Conservation (phyloP, 495 filamentous ascomycete genomes). For the Massariosphaeria phaeospora region DNA sequence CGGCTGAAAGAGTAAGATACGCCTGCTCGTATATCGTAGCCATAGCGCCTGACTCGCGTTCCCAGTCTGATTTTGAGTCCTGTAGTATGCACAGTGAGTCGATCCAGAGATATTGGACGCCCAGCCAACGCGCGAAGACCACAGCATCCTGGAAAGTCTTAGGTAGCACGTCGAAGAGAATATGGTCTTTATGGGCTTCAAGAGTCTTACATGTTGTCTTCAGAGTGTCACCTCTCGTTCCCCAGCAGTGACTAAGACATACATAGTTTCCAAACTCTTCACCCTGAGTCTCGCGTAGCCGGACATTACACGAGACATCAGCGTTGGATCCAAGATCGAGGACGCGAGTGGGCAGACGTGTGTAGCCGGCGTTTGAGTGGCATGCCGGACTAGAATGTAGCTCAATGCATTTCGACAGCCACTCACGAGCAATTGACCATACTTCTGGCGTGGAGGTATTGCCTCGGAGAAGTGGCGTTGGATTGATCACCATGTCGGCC, state of each 20-base stretch:
- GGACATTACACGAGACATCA: neutral
- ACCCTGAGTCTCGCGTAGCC: neutral
- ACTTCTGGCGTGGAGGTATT: neutral
- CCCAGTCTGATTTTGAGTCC: constrained; percentile 12
- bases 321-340: neutral
- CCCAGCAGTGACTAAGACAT: constrained; percentile 28
- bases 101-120: constrained; percentile 28
- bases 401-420: neutral
- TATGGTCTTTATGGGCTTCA: neutral
- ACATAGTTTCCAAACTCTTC: constrained; percentile 4
- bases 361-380: neutral
- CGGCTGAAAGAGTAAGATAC: constrained; percentile 2
- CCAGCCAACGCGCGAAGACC: constrained; percentile 5
- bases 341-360: neutral
- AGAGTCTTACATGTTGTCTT: constrained; percentile 3
- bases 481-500: neutral
- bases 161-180: constrained; percentile 1
- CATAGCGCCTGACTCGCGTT: constrained; percentile 1
- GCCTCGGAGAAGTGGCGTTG: neutral
- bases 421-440: neutral
- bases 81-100: too few species aligned
- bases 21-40: constrained; percentile 8
- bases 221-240: neutral
- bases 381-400: neutral
- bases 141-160: constrained; percentile 21